These are phyloP conservation scores for Diaporthe humulicola DNA, from an alignment of 2,329 filamentous ascomycete genomes.

Conservation along the genomic window DNA sequence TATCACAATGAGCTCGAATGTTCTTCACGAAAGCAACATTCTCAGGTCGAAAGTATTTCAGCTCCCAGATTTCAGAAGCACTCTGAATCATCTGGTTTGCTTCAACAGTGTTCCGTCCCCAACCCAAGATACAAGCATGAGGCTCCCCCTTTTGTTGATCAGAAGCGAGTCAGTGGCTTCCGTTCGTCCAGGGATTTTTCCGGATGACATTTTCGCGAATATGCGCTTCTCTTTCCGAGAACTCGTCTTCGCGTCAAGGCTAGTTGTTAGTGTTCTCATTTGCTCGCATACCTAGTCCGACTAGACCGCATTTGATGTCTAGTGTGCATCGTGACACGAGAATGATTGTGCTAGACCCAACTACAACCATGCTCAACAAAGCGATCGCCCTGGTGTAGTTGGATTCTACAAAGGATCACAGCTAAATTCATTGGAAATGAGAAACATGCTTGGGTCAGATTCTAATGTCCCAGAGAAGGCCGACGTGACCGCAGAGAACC, in stretches of 20 bases:
- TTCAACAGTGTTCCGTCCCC: not conserved
- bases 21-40: not conserved
- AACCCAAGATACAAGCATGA: not conserved
- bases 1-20: not conserved
- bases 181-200: not conserved
- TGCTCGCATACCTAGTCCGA: conserved; percentile 1
- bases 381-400: not conserved
- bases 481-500: not conserved
- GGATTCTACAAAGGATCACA: too few species aligned
- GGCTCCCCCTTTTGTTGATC: not conserved
- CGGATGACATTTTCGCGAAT: not conserved
- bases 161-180: not conserved
- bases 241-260: not conserved
- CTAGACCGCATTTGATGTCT: not conserved
- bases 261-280: not conserved
- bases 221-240: not conserved
- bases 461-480: not conserved
- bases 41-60: not conserved
- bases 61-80: not conserved
- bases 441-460: too few species aligned
- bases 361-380: not conserved
- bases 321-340: not conserved
- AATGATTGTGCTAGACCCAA: not conserved
- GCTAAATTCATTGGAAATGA: not conserved
- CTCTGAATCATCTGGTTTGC: too few species aligned